Conservation (phyloP, 2,329 filamentous ascomycete species). For the Chalaropsis thielavioides region DNA sequence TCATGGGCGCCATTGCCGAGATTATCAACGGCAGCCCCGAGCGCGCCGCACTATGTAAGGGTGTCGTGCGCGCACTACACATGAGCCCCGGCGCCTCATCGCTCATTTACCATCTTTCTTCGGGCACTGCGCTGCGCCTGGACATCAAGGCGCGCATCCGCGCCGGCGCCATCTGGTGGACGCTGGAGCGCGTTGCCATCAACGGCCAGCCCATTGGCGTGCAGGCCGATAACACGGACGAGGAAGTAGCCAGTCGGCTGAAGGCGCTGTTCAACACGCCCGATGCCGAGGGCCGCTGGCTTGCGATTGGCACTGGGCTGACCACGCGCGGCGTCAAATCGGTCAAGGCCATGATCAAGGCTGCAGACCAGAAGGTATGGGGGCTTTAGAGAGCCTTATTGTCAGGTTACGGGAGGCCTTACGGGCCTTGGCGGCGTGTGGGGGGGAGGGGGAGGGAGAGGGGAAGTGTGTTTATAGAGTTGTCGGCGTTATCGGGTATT, state of each 20-base stretch:
- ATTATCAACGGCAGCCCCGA: constrained; percentile 43
- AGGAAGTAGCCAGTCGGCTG: constrained; percentile 8
- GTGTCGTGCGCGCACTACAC: constrained; percentile 36
- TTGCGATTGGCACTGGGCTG: constrained; percentile 21
- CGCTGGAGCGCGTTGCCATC: constrained; percentile 29
- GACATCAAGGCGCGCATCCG: constrained; percentile 30
- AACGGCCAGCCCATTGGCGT: constrained; percentile 14
- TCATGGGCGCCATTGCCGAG: constrained; percentile 46
- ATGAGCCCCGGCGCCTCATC: constrained; percentile 43
- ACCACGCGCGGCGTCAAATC: constrained; percentile 14
- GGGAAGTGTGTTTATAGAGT: background rate
- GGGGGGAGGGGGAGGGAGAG: background rate
- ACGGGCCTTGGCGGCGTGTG: background rate
- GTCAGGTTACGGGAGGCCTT: background rate
- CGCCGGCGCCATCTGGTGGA: constrained; percentile 38
- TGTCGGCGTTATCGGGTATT: constrained; percentile 5
- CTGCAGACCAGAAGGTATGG: constrained; percentile 17
- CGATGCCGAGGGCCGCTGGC: constrained; percentile 20
- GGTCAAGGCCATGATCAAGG: constrained; percentile 17
- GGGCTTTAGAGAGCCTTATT: constrained; percentile 1
- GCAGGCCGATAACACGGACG: constrained; percentile 5
- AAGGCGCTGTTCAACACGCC: constrained; percentile 1
- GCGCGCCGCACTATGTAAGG: constrained; percentile 30
- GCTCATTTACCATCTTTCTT: constrained; percentile 37
- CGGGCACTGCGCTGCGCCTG: constrained; percentile 33